Percentiles rank a stretch among this genome's conserved stretches.
These are phyloP conservation scores for Lycium ferocissimum DNA, from an alignment of 257 asterid genomes.

Conservation along the genomic window DNA sequence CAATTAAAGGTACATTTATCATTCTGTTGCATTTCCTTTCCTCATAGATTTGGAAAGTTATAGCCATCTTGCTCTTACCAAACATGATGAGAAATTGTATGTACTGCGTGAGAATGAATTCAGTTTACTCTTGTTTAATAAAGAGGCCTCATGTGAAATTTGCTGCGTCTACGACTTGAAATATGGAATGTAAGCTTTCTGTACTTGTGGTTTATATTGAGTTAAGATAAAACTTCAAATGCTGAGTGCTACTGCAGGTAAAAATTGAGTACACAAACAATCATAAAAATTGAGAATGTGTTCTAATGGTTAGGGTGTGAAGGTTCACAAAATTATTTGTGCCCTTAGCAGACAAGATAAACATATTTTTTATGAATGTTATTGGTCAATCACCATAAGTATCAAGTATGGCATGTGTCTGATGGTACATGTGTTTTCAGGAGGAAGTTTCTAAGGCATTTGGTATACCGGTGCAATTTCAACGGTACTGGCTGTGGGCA, in stretches of 20 bases:
- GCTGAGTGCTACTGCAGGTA: not conserved
- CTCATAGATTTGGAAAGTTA: not conserved
- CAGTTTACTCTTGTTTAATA: not conserved
- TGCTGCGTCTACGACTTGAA: not conserved
- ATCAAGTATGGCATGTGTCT: not conserved
- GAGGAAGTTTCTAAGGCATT: conserved; percentile 83
- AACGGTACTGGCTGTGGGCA: conserved; percentile 87
- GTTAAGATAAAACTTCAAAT: not conserved
- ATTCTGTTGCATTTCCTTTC: not conserved
- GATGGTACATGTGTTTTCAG: conserved; percentile 42
- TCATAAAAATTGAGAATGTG: not conserved
- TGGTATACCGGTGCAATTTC: conserved; percentile 75
- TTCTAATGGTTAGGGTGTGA: not conserved
- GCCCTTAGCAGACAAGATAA: not conserved
- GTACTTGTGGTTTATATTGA: too few relatives aligned
- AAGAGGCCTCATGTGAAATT: not conserved
- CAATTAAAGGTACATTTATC: conserved; percentile 61
- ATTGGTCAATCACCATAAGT: not conserved
- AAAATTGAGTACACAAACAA: not conserved
- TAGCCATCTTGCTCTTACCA: not conserved
- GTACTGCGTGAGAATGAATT: not conserved
- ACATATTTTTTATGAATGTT: not conserved
- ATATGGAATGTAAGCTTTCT: not conserved
- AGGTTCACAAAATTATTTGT: not conserved
- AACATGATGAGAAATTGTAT: not conserved